These are phyloP conservation scores for Penicillium sp. DNA, from an alignment of 2,329 filamentous ascomycete genomes.

Conservation along the genomic window DNA sequence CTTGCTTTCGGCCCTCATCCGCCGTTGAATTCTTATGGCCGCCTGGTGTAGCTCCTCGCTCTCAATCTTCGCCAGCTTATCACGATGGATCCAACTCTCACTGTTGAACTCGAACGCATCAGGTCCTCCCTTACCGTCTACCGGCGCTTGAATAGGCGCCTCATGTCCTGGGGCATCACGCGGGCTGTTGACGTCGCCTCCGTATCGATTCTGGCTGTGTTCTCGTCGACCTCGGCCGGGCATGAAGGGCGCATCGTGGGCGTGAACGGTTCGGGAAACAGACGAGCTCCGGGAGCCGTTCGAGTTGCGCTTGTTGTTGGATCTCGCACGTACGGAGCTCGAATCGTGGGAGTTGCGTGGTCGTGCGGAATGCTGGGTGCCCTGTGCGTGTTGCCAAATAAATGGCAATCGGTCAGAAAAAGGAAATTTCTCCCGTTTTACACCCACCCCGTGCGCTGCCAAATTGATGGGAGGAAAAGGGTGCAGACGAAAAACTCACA, in stretches of 20 bases:
- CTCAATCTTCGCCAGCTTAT: conserved; percentile 52
- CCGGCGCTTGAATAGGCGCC: conserved; percentile 25
- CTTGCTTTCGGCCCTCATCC: conserved; percentile 36
- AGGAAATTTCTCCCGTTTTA: background rate
- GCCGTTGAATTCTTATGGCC: conserved; percentile 44
- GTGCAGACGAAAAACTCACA: conserved; percentile 28
- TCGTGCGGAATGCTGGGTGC: conserved; percentile 28
- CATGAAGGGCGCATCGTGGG: conserved; percentile 31
- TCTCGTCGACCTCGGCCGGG: conserved; percentile 35
- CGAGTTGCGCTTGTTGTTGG: conserved; percentile 32
- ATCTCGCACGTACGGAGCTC: conserved; percentile 26
- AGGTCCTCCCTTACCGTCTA: conserved; percentile 19
- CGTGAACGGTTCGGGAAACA: conserved; percentile 32
- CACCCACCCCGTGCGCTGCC: background rate
- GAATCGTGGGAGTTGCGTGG: conserved; percentile 42
- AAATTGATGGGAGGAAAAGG: background rate
- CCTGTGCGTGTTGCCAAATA: conserved; percentile 19
- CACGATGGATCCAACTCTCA: conserved; percentile 52
- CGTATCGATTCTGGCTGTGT: conserved; percentile 35
- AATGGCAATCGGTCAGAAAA: conserved; percentile 16
- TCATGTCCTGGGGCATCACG: conserved; percentile 29
- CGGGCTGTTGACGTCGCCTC: conserved; percentile 40
- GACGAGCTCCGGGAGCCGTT: conserved; percentile 43
- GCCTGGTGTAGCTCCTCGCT: conserved; percentile 52
- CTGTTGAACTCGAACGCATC: conserved; percentile 27